These are phyloP conservation scores for Leersia perrieri DNA, from an alignment of 176 grass and related monocot genomes.

Conservation along the genomic window DNA sequence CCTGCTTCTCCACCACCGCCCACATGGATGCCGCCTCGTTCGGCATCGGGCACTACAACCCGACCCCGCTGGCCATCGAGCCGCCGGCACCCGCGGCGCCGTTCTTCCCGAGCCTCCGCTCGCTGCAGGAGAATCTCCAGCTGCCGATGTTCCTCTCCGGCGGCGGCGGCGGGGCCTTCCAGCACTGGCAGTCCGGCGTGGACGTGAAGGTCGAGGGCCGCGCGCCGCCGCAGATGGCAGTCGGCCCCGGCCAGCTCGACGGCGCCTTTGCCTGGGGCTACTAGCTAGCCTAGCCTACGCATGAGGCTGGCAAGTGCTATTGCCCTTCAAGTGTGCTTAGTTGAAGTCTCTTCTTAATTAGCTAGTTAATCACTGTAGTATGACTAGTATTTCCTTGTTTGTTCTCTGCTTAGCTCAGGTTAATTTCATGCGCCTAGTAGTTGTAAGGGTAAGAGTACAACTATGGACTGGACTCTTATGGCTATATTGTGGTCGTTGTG, in stretches of 20 bases:
- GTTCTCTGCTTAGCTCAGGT: background rate
- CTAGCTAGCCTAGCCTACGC: no score
- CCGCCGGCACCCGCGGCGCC: constrained; percentile 1
- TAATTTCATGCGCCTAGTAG: background rate
- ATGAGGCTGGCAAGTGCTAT: background rate
- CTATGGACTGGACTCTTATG: background rate
- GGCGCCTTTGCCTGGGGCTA: constrained; percentile 53
- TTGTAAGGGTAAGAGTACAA: background rate
- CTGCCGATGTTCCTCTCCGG: constrained; percentile 51
- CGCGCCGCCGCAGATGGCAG: constrained; percentile 36
- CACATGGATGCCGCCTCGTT: constrained; percentile 25
- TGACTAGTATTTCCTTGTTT: background rate
- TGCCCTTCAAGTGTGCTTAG: background rate
- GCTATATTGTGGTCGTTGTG: background rate
- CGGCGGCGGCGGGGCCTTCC: background rate
- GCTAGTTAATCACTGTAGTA: background rate
- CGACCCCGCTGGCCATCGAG: constrained; percentile 32
- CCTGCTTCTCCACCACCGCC: constrained; percentile 92
- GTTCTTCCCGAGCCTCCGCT: constrained; percentile 47
- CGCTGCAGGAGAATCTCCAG: constrained; percentile 56
- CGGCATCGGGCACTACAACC: constrained; percentile 46
- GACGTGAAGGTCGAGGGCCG: constrained; percentile 52
- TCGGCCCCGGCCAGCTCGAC: constrained; percentile 63
- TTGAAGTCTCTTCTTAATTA: background rate
- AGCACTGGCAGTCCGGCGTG: constrained; percentile 27